phyloP scores from a whole-genome alignment of 768 basidiomycete genomes.

The Leucogyrophana mollusca region DNA sequence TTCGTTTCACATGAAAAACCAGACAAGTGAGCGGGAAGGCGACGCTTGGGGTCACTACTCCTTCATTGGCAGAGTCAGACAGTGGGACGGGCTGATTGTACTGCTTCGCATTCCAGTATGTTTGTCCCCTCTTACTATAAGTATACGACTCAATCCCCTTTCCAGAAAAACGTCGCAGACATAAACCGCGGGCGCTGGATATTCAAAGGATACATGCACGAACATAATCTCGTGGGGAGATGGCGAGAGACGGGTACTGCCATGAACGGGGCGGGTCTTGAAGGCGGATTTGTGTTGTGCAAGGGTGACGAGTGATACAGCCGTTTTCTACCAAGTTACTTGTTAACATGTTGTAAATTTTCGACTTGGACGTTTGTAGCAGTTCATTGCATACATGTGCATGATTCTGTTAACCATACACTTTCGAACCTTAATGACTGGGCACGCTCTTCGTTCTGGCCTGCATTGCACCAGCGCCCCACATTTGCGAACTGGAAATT shows the following conservation, averaged over 20 bases:
- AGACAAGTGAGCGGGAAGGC: conserved; percentile 44
- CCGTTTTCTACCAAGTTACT: conserved; percentile 4
- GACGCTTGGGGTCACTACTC: conserved; percentile 50
- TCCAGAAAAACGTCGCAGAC: conserved; percentile 32
- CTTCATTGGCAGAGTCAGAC: conserved; percentile 46
- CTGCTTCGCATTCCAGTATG: conserved; percentile 46
- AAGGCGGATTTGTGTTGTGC: conserved; percentile 47
- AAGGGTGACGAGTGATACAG: conserved; percentile 26
- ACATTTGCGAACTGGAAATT: too few species aligned
- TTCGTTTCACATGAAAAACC: neutral
- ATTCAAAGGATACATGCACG: conserved; percentile 53
- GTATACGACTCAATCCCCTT: conserved; percentile 1
- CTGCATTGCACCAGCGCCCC: too few species aligned
- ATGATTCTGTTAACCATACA: too few species aligned
- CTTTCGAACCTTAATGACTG: too few species aligned
- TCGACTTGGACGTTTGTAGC: conserved; percentile 3
- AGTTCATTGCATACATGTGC: too few species aligned
- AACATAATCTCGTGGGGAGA: conserved; percentile 48
- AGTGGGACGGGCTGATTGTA: conserved; percentile 51
- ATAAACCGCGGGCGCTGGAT: conserved; percentile 42
- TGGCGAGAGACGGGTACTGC: conserved; percentile 52
- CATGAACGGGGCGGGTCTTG: conserved; percentile 40
- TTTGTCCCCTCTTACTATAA: conserved; percentile 4
- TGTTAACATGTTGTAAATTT: conserved; percentile 10
- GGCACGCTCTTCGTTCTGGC: too few species aligned